phyloP scores from a whole-genome alignment of 2,329 filamentous ascomycete species.

The Pseudofabraea citricarpa region DNA sequence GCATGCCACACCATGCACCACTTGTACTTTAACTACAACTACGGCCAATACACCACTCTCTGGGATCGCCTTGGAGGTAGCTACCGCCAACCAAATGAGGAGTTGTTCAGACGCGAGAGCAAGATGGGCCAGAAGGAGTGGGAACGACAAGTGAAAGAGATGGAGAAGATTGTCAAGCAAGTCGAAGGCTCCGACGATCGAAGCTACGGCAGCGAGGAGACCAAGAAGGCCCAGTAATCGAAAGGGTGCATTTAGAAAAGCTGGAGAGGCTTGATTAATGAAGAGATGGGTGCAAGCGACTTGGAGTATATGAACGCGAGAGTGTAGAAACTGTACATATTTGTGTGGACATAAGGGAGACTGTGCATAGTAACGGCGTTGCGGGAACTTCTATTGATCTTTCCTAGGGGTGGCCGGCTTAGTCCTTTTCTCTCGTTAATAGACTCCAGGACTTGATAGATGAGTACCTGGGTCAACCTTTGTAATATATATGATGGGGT shows the following conservation, averaged over 20 bases:
- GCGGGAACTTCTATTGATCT: too few relatives aligned
- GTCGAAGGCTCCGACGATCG: conserved; percentile 41
- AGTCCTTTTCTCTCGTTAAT: too few relatives aligned
- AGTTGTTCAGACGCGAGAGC: conserved; percentile 76
- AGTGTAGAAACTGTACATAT: not conserved
- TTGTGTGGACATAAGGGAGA: not conserved
- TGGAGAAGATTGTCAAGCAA: conserved; percentile 52
- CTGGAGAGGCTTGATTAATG: not conserved
- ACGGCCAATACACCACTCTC: conserved; percentile 88
- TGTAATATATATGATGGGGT: too few relatives aligned
- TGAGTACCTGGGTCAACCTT: too few relatives aligned
- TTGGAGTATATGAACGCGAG: too few relatives aligned
- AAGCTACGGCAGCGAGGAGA: conserved; percentile 14
- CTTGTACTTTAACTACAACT: conserved; percentile 84
- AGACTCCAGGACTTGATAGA: too few relatives aligned
- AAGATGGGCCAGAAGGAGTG: conserved; percentile 82
- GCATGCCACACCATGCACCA: conserved; percentile 94
- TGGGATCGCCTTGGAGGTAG: conserved; percentile 87
- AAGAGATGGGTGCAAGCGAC: not conserved
- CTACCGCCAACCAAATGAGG: conserved; percentile 80
- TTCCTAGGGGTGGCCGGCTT: too few relatives aligned
- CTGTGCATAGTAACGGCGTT: too few relatives aligned
- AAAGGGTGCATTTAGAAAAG: not conserved
- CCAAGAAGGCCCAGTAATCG: conserved; percentile 6
- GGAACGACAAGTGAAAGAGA: conserved; percentile 73